Conservation (phyloP, 495 filamentous ascomycete species). For the Penicillium ucsense region DNA sequence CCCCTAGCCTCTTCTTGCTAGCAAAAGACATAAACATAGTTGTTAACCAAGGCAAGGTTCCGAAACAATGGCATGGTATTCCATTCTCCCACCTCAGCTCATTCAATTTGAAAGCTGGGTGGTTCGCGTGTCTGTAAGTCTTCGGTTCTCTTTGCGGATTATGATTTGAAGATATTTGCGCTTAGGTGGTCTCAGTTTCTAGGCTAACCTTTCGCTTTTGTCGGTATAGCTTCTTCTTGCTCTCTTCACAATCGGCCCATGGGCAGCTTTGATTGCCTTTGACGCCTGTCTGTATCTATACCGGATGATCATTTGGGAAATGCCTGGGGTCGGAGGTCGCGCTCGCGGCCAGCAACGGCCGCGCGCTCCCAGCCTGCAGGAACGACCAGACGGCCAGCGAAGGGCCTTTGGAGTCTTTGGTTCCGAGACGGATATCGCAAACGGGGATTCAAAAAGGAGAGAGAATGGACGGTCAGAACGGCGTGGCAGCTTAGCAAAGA, state of each 20-base stretch:
- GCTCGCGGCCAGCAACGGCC: slow-evolving; percentile 53
- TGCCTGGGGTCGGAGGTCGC: slow-evolving; percentile 54
- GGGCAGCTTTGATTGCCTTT: slow-evolving; percentile 55
- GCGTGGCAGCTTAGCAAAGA: too few species aligned
- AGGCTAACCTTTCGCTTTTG: not conserved
- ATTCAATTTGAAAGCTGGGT: slow-evolving; percentile 54
- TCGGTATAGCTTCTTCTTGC: slow-evolving; percentile 50
- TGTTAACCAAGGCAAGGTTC: not conserved
- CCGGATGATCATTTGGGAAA: slow-evolving; percentile 46
- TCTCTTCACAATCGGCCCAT: slow-evolving; percentile 55
- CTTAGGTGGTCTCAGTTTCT: too few species aligned
- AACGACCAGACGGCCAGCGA: slow-evolving; percentile 45
- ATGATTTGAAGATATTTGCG: too few species aligned
- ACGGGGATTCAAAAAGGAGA: not conserved
- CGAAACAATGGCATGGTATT: slow-evolving; percentile 51
- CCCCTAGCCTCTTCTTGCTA: too few species aligned
- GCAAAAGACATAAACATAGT: not conserved
- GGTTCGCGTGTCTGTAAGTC: slow-evolving; percentile 52
- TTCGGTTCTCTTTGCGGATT: not conserved
- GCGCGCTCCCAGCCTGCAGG: slow-evolving; percentile 53
- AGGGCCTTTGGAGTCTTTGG: slow-evolving; percentile 39
- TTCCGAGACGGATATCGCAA: slow-evolving; percentile 7
- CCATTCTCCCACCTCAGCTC: slow-evolving; percentile 49
- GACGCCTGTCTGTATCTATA: slow-evolving; percentile 57
- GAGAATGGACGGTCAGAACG: not conserved